These are phyloP conservation scores for Stemphylium vesicarium DNA, from an alignment of 2,329 filamentous ascomycete species.

Conservation along the genomic window DNA sequence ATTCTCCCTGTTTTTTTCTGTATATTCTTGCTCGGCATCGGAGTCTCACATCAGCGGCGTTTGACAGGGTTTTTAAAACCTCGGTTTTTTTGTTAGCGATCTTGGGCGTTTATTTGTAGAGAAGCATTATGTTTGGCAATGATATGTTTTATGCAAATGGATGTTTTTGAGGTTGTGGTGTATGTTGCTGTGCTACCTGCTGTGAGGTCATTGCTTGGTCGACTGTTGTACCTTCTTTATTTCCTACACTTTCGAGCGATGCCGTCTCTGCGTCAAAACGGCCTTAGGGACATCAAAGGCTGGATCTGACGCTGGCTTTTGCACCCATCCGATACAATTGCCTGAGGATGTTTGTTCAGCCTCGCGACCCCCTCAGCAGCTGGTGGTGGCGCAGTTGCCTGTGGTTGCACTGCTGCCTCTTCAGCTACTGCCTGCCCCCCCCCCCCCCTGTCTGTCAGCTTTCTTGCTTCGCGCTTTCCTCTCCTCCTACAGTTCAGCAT, in stretches of 20 bases:
- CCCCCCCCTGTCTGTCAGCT: too few species aligned
- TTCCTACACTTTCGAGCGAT: not conserved
- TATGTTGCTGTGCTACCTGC: not conserved
- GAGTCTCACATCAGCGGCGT: not conserved
- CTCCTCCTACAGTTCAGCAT: not conserved
- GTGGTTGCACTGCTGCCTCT: not conserved
- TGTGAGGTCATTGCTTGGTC: not conserved
- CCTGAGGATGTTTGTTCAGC: not conserved
- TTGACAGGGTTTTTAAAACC: not conserved
- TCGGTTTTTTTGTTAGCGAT: not conserved
- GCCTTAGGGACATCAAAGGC: too few species aligned
- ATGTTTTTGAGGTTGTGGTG: not conserved
- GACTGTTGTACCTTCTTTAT: not conserved
- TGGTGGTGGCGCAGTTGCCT: not conserved
- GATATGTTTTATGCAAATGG: not conserved
- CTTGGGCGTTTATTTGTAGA: not conserved
- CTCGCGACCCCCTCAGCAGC: not conserved
- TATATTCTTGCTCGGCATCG: not conserved
- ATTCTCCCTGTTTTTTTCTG: not conserved
- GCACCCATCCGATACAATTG: not conserved
- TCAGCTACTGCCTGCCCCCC: not conserved
- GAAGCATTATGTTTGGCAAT: not conserved
- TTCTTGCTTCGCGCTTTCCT: not conserved
- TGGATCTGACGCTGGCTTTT: not conserved
- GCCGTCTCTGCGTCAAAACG: too few species aligned